phyloP scores from a whole-genome alignment of 768 basidiomycete species.

The Leccinum rimulosum region DNA sequence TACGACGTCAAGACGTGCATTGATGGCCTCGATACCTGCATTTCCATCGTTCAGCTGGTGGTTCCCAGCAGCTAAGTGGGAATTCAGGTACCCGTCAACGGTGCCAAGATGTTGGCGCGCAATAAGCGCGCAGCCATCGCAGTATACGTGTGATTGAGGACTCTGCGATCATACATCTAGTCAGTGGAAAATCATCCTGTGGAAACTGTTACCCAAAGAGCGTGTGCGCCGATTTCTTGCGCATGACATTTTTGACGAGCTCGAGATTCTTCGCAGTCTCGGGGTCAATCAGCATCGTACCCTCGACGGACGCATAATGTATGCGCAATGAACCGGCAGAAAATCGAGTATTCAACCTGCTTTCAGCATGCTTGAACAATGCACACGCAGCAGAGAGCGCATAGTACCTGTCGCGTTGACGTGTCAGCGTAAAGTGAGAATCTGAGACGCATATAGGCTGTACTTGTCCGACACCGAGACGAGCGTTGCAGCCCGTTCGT shows the following conservation, averaged over 20 bases:
- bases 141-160: slow-evolving; percentile 80
- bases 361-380: slow-evolving; percentile 82
- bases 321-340: slow-evolving; percentile 69
- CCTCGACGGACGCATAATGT: slow-evolving; percentile 75
- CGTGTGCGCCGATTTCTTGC: slow-evolving; percentile 67
- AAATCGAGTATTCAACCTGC: slow-evolving; percentile 67
- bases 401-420: slow-evolving; percentile 61
- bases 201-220: slow-evolving; percentile 62
- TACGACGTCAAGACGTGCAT: slow-evolving; percentile 83
- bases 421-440: slow-evolving; percentile 5
- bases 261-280: slow-evolving; percentile 90
- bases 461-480: slow-evolving; percentile 80
- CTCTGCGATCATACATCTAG: slow-evolving; percentile 36
- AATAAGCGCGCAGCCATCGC: slow-evolving; percentile 87
- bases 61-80: background rate
- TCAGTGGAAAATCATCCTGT: background rate
- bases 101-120: slow-evolving; percentile 77
- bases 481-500: slow-evolving; percentile 77
- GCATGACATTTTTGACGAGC: slow-evolving; percentile 72
- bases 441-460: slow-evolving; percentile 36
- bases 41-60: background rate
- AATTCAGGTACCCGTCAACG: slow-evolving; percentile 58
- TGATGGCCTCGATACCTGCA: slow-evolving; percentile 49
- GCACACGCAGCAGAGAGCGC: slow-evolving; percentile 84
- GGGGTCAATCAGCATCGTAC: slow-evolving; percentile 92